Conservation (phyloP, 768 basidiomycete genomes). For the Suillus decipiens region DNA sequence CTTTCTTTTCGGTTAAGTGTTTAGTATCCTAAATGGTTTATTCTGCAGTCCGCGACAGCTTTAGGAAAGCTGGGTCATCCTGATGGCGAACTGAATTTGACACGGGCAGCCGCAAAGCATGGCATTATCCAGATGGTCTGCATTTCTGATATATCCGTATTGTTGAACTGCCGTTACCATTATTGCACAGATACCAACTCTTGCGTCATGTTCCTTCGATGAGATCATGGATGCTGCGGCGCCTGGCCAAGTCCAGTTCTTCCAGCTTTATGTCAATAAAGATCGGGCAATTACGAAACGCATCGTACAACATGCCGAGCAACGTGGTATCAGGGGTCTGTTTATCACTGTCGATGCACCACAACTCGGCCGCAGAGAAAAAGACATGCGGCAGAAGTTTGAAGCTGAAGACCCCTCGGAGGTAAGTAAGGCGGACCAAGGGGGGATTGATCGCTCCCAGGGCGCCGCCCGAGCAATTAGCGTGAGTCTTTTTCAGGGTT, state of each 20-base stretch:
- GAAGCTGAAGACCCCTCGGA: slow-evolving; percentile 53
- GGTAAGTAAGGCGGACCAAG: slow-evolving; percentile 20
- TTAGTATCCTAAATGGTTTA: background rate
- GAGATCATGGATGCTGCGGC: slow-evolving; percentile 84
- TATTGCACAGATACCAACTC: slow-evolving; percentile 73
- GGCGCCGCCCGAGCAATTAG: slow-evolving; percentile 91
- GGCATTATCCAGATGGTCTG: slow-evolving; percentile 67
- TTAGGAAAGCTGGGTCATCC: slow-evolving; percentile 91
- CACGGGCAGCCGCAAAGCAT: slow-evolving; percentile 78
- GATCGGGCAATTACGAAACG: slow-evolving; percentile 80
- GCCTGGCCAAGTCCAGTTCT: slow-evolving; percentile 75
- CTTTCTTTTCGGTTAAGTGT: slow-evolving; percentile 1
- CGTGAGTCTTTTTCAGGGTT: slow-evolving; percentile 38
- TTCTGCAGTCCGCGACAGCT: slow-evolving; percentile 63
- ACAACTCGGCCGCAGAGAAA: slow-evolving; percentile 86
- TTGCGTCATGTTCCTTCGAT: slow-evolving; percentile 91
- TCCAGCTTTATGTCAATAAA: slow-evolving; percentile 88
- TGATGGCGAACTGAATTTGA: slow-evolving; percentile 87
- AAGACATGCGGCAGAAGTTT: slow-evolving; percentile 96
- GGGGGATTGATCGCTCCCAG: slow-evolving; percentile 68
- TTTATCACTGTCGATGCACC: slow-evolving; percentile 97
- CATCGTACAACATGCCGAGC: slow-evolving; percentile 83
- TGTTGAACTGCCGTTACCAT: slow-evolving; percentile 1
- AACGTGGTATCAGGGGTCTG: slow-evolving; percentile 82
- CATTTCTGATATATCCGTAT: background rate